Conservation (phyloP, 805 yeast species). For the Nakazawaea molendinolei region DNA sequence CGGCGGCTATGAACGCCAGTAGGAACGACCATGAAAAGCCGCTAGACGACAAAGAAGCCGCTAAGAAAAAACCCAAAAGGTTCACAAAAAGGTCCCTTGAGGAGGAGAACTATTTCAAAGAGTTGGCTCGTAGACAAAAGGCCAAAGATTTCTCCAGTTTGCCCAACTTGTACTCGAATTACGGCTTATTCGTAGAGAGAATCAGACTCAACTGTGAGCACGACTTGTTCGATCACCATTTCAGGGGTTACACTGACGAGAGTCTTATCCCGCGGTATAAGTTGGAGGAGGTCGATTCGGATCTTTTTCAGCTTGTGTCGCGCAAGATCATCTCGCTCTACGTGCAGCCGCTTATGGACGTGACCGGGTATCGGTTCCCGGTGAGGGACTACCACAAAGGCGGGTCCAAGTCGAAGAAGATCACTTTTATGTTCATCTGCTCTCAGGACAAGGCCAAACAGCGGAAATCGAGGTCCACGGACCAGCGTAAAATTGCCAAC, state of each 20-base stretch:
- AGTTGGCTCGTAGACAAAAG: conserved; percentile 17
- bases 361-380: conserved; percentile 36
- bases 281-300: conserved; percentile 23
- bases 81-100: background rate
- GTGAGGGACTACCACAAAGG: conserved; percentile 40
- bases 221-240: conserved; percentile 31
- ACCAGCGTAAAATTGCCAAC: conserved; percentile 30
- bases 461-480: conserved; percentile 33
- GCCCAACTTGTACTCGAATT: conserved; percentile 30
- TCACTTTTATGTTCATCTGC: conserved; percentile 38
- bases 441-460: conserved; percentile 37
- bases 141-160: conserved; percentile 22
- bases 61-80: conserved; percentile 1
- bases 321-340: conserved; percentile 29
- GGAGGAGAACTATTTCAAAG: background rate
- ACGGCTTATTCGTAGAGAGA: conserved; percentile 25
- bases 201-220: conserved; percentile 27
- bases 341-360: conserved; percentile 31
- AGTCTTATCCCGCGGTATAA: conserved; percentile 27
- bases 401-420: conserved; percentile 32
- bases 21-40: conserved; percentile 1
- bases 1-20: conserved; percentile 10
- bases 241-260: conserved; percentile 25
- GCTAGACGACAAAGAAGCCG: background rate
- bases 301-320: conserved; percentile 27